These are phyloP conservation scores for Fusarium sp. DNA, from an alignment of 2,329 filamentous ascomycete species.

Conservation along the genomic window DNA sequence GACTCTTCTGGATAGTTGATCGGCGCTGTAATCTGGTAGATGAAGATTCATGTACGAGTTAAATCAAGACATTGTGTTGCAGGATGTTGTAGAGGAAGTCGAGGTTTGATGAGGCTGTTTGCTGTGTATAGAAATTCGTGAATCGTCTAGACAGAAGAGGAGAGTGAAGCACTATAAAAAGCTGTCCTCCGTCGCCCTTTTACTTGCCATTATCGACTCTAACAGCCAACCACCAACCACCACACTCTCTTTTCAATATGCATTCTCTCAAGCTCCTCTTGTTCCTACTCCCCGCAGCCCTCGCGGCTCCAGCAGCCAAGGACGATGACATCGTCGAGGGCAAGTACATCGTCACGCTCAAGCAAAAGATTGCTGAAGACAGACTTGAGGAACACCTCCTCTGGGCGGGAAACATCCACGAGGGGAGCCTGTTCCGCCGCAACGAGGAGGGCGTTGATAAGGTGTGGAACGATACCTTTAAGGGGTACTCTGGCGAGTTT, in stretches of 20 bases:
- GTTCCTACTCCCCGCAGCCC: constrained; percentile 28
- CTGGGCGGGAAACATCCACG: constrained; percentile 48
- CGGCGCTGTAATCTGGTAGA: neutral
- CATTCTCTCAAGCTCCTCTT: constrained; percentile 32
- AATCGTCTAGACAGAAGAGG: neutral
- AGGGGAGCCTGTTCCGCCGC: constrained; percentile 47
- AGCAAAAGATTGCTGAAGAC: constrained; percentile 46
- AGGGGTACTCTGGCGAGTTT: constrained; percentile 56
- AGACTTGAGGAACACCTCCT: constrained; percentile 49
- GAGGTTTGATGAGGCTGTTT: neutral
- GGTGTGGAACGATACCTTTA: constrained; percentile 47
- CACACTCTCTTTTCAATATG: constrained; percentile 27
- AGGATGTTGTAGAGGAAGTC: constrained; percentile 13
- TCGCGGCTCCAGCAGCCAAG: constrained; percentile 22
- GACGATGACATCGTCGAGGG: constrained; percentile 45
- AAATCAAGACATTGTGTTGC: constrained; percentile 29
- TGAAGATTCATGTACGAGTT: constrained; percentile 29
- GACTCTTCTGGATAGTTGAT: neutral
- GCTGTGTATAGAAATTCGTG: neutral
- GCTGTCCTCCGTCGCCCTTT: accelerated
- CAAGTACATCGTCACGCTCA: constrained; percentile 59
- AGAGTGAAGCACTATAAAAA: constrained; percentile 16
- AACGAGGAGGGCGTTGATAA: constrained; percentile 46
- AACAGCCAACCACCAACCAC: constrained; percentile 1
- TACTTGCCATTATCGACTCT: neutral